Conservation (phyloP, 2,329 filamentous ascomycete species). For the Epichloe bromicola region DNA sequence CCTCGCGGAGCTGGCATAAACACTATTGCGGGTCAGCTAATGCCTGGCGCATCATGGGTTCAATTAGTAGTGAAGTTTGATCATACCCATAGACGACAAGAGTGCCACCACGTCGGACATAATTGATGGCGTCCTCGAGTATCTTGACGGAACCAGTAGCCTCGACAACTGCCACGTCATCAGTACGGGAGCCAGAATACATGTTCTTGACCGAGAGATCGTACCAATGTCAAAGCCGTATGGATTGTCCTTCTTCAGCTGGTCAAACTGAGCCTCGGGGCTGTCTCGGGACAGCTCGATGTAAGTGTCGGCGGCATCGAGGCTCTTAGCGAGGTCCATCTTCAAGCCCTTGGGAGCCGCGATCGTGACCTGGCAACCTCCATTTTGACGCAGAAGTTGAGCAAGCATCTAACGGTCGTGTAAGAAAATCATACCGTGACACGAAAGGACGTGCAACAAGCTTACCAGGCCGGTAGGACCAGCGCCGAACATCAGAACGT, state of each 20-base stretch:
- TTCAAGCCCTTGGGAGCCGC: conserved; percentile 57
- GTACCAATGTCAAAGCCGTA: conserved; percentile 58
- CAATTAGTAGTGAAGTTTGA: background rate
- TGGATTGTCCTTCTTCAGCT: conserved; percentile 51
- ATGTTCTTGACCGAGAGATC: background rate
- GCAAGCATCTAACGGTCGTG: conserved; percentile 32
- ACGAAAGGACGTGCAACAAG: background rate
- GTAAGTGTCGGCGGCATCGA: conserved; percentile 41
- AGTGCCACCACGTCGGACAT: conserved; percentile 57
- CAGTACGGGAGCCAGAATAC: conserved; percentile 5
- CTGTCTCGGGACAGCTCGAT: conserved; percentile 40
- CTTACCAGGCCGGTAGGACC: conserved; percentile 51
- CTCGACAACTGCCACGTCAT: conserved; percentile 39
- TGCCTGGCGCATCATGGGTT: background rate
- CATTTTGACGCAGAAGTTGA: conserved; percentile 50
- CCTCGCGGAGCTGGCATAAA: conserved; percentile 49
- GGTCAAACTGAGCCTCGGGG: conserved; percentile 44
- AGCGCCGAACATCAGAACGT: conserved; percentile 52
- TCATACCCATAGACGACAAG: conserved; percentile 50
- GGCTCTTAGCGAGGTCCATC: conserved; percentile 52
- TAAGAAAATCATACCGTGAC: background rate
- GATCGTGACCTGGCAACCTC: conserved; percentile 56
- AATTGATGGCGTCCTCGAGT: conserved; percentile 58
- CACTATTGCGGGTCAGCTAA: conserved; percentile 23
- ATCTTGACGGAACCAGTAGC: conserved; percentile 57